Conservation (phyloP, 2,329 filamentous ascomycete species). For the Pyrenophora teres region DNA sequence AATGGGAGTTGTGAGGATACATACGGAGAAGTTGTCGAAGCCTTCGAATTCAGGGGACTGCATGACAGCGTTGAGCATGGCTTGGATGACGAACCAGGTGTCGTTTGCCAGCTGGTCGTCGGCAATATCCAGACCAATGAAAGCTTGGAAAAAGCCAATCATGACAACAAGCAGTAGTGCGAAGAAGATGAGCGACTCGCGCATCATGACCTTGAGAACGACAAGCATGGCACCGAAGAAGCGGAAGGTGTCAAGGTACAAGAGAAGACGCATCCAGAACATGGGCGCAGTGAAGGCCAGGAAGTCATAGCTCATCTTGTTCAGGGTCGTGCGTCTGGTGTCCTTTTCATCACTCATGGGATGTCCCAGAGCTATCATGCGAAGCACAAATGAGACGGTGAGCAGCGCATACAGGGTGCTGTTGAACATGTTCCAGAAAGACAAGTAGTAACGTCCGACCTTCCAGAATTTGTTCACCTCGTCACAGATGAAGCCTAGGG, state of each 20-base stretch:
- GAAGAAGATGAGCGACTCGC: slow-evolving; percentile 89
- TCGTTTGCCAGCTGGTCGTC: slow-evolving; percentile 69
- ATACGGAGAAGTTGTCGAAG: slow-evolving; percentile 80
- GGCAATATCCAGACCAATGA: slow-evolving; percentile 85
- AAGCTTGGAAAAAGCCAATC: slow-evolving; percentile 87
- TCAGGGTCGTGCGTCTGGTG: slow-evolving; percentile 63
- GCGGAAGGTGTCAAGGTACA: slow-evolving; percentile 90
- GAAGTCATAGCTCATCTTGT: slow-evolving; percentile 88
- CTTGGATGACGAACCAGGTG: slow-evolving; percentile 73
- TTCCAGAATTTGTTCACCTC: slow-evolving; percentile 91
- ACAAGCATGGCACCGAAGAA: slow-evolving; percentile 99
- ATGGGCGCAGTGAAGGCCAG: slow-evolving; percentile 90
- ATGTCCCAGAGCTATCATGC: slow-evolving; percentile 77
- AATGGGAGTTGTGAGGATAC: background rate
- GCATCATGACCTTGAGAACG: slow-evolving; percentile 76
- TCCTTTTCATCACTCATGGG: slow-evolving; percentile 50
- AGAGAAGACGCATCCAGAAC: slow-evolving; percentile 92
- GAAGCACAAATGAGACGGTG: slow-evolving; percentile 75
- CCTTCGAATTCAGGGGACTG: slow-evolving; percentile 86
- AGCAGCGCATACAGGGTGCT: slow-evolving; percentile 78
- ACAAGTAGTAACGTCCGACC: slow-evolving; percentile 85
- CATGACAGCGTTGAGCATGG: slow-evolving; percentile 90
- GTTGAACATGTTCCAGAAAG: slow-evolving; percentile 98
- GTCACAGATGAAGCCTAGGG: slow-evolving; percentile 86
- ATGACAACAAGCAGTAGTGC: slow-evolving; percentile 84